Evolutionary conservation across 2,329 filamentous ascomycete genomes (phyloP).

Genomic region (Venturia aucupariae): DNA sequence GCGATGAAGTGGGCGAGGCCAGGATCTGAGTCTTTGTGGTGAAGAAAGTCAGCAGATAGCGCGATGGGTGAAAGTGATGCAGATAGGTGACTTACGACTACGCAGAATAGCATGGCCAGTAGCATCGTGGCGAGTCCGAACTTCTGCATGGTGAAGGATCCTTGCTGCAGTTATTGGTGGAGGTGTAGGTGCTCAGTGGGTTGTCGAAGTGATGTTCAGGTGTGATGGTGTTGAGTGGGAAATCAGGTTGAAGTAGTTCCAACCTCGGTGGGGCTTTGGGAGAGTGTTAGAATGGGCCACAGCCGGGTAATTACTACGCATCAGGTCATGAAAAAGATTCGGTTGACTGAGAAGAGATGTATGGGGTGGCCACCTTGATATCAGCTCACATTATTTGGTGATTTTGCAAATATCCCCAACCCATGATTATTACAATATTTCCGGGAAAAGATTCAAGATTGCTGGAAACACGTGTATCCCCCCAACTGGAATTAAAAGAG

Average conservation of each 20-base stretch:
- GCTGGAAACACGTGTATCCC: no score
- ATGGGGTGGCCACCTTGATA: no score
- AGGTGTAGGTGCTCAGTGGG: background rate
- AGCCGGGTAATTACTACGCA: no score
- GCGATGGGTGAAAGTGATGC: background rate
- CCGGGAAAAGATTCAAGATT: no score
- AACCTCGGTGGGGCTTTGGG: no score
- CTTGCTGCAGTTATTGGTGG: background rate
- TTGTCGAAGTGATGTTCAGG: background rate
- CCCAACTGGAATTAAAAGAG: no score
- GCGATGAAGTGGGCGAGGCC: background rate
- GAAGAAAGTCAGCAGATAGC: background rate
- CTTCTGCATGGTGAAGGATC: background rate
- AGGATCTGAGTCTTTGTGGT: background rate
- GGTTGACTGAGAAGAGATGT: no score
- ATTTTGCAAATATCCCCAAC: no score
- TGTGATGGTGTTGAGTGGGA: background rate
- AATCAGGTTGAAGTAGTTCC: no score
- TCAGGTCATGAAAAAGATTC: no score
- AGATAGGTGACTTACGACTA: background rate
- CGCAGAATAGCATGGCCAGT: background rate
- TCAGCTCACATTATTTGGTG: no score
- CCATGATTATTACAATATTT: no score
- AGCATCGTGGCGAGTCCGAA: background rate
- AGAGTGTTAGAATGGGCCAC: background rate